Evolutionary conservation across 306 rosid species (phyloP).

Genomic region (Echinosophora koreensis): DNA sequence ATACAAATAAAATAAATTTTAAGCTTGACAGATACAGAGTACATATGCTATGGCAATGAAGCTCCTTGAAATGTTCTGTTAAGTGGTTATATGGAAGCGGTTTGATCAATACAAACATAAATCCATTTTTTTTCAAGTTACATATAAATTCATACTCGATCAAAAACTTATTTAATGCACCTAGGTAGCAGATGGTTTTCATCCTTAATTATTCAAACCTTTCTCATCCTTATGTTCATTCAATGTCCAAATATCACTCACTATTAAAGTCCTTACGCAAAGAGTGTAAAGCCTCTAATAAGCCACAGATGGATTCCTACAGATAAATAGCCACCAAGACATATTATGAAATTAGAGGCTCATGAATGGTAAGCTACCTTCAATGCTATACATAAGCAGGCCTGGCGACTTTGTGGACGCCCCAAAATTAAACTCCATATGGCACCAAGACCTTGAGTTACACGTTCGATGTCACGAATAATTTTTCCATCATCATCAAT

Average conservation of each 20-base stretch:
- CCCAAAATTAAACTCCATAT: slow-evolving; percentile 95
- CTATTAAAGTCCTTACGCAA: not conserved
- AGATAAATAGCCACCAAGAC: slow-evolving; percentile 31
- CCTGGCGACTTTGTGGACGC: slow-evolving; percentile 85
- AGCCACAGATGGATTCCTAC: slow-evolving; percentile 27
- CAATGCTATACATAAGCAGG: slow-evolving; percentile 82
- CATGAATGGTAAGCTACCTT: slow-evolving; percentile 62
- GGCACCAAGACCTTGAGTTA: slow-evolving; percentile 99
- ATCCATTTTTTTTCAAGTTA: not conserved
- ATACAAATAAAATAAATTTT: not conserved
- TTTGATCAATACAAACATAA: not conserved
- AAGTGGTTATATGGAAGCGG: not conserved
- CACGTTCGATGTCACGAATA: slow-evolving; percentile 85
- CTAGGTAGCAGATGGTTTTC: not conserved
- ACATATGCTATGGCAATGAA: slow-evolving; percentile 7
- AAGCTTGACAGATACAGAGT: slow-evolving; percentile 27
- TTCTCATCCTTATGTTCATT: not conserved
- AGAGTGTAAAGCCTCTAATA: slow-evolving; percentile 30
- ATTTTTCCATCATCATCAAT: slow-evolving; percentile 71
- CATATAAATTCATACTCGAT: not conserved
- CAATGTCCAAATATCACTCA: slow-evolving; percentile 20
- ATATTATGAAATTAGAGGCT: slow-evolving; percentile 34
- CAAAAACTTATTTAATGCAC: not conserved
- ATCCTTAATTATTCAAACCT: not conserved
- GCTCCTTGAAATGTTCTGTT: not conserved